Base-by-base conservation (phyloP, 345 rosid genomes). In the Camelina hispida region DNA sequence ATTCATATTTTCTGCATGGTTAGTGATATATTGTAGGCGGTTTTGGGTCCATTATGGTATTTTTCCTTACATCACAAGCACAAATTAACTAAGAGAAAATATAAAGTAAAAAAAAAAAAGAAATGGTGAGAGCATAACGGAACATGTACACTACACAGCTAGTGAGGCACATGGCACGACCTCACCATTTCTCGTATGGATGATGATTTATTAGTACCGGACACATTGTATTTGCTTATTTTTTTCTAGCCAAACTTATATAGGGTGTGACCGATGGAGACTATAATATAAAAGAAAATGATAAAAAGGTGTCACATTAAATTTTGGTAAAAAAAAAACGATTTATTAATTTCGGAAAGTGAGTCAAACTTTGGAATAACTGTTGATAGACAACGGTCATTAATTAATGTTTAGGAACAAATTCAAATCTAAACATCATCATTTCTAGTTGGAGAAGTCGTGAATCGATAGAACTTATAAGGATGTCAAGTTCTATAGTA, bases 81-180 rank as follows among this genome's bases (percentile, higher is more conserved):
- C 34, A 50, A 6, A 10, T 34, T 5, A 56, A 30, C 25, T 48
- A 34, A 54, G 57, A 71, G 11, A 50, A n/a, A 12, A 5, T 32
- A 32, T 7, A 32, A 32, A 32, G 0, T 7, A 1, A 32, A 9
- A 7, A 1, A 6, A 9, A 7, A 1, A 7, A 25, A 56, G 14
- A 55, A 35, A 30, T 20, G 47, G 16, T 15, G 37, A 60, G 38
- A 52, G 79, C 79, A 68, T n/a, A 23, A 68, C 6, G 38, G 46
- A 68, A 52, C 74, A 75, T 75, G 74, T 22, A n/a, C 47, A 68
- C 25, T 75, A 60, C 40, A 75, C 55, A 75, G 68, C 73, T 61
- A 60, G 40, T 43, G 34, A 62, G 9, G 38, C 68, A 68, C 74
- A 68, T 75, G 69, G 79, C 79, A 76, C 80, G 80, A 76, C 64